Evolutionary conservation across 495 filamentous ascomycete species (phyloP), one percentile per base, ranked within the genome.

Genomic region (Penicillium bovifimosum): DNA sequence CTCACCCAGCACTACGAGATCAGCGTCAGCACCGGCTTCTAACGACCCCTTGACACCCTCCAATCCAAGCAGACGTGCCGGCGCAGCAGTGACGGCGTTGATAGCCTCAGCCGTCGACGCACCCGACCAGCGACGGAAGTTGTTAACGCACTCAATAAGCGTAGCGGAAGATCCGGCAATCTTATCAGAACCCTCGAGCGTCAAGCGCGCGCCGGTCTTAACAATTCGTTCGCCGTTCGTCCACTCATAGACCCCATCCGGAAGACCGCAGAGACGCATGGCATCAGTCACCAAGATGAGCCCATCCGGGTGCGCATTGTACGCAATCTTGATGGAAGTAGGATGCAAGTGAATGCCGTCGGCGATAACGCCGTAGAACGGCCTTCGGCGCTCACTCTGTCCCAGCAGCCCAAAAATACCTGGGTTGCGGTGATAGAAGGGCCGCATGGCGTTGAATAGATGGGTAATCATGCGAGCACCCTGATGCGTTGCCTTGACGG

Each of bases 371-470:
- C 79, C 78, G 60, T 79, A 86, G 57, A 69, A 87, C 0, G 82
- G 82, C 3, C 70, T 64, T 4, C 65, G 67, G 32, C 63, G 66
- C 54, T 73, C 71, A 40, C 55, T 70, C 40, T 78, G 74, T 6
- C 81, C 71, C 48, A 95, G 69, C 0, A 91, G 75, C 17, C 90
- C 89, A 62, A 92, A 91, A 56, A 92, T 80, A 36, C 89, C 88
- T 0, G 89, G 88, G 64, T 91, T 86, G 33, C 89, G 85, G 73
- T 92, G 88, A 64, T 90, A 86, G 7, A 92, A 81, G 13, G 86
- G 87, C 5, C 82, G 79, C 88, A 95, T 95, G 13, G 88, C 90
- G 62, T 95, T 95, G 77, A 93, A 95, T 2, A 95, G 76, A 61
- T 95, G 90, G 1, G 90, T 95, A 31, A 95, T 81, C 87, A 90